Evolutionary conservation across 2,329 filamentous ascomycete species (phyloP), one percentile per base, ranked within the genome.

Genomic region (Parafenestella ontariensis): DNA sequence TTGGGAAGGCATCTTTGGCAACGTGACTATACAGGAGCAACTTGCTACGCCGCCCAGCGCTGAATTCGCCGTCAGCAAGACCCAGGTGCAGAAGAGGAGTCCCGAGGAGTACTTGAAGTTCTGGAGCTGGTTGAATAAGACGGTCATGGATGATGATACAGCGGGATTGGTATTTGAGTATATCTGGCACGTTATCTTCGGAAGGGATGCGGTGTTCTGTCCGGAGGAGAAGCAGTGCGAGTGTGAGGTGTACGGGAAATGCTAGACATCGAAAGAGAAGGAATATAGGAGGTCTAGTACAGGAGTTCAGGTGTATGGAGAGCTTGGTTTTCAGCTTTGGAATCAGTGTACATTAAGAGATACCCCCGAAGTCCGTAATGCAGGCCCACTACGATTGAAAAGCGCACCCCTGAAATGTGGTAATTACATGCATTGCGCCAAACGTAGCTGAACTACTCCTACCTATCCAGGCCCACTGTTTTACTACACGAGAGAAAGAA

Each of bases 11-110:
- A 54, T 83, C 2, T 82, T 83, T 52, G 46, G 48, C 28, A 66
- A 70, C 13, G 48, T 48, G 0, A 40, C 52, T 4, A 61, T 76
- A 1, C 81, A 81, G 0, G 65, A 77, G 13, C 62, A 70, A 18
- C 73, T 84, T 15, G 80, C 76, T 1, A 74, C 76, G 2, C 75
- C 77, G 9, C 82, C 81, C 56, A 83, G 73, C 45, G 65, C 65
- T 2, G 68, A 72, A 41, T 77, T 77, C 51, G 75, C 67, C 9
- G 74, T 76, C 2, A 67, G 60, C 15, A 62, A 49, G 23, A 58
- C 54, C 20, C 68, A 73, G 53, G 59, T 77, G 3, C 50, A 58
- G 47, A 59, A 59, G 50, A 45, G 67, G 21, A 56, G 64, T 18
- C 61, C 70, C 43, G 54, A 56, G 5, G 71, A 75, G 26, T 77